Conservation (phyloP, 768 basidiomycete species). For the Tulasnella calospora region DNA sequence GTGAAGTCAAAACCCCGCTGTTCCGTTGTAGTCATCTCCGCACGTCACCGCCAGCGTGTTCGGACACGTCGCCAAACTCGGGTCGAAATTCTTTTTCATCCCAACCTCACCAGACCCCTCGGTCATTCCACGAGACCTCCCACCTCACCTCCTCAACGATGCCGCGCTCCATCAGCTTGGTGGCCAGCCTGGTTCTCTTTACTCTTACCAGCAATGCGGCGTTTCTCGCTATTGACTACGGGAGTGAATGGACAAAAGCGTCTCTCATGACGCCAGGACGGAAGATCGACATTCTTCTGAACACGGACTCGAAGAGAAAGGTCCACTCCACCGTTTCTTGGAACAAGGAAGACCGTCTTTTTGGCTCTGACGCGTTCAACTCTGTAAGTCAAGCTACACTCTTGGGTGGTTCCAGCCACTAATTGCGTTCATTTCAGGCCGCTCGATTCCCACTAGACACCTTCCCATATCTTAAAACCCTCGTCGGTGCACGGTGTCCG, state of each 20-base stretch:
- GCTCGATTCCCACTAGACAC: constrained; percentile 86
- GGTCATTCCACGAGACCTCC: background rate
- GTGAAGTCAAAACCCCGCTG: background rate
- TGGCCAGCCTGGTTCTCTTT: constrained; percentile 33
- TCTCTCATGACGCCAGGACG: constrained; percentile 90
- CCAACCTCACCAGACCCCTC: background rate
- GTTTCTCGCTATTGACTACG: constrained; percentile 96
- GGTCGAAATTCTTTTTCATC: background rate
- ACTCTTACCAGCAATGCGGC: constrained; percentile 53
- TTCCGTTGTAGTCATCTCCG: background rate
- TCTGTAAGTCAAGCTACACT: constrained; percentile 52
- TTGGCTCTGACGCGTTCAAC: constrained; percentile 84
- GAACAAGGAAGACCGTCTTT: constrained; percentile 80
- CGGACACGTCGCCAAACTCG: background rate
- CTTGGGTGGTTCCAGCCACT: background rate
- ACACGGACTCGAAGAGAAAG: constrained; percentile 96
- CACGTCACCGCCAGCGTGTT: constrained; percentile 7
- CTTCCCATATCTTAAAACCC: constrained; percentile 77
- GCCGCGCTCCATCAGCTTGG: constrained; percentile 5
- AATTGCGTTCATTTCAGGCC: constrained; percentile 49
- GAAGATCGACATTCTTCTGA: constrained; percentile 92
- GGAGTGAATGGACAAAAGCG: constrained; percentile 94
- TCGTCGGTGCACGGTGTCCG: constrained; percentile 60
- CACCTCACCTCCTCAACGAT: background rate
- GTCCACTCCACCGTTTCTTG: constrained; percentile 85